phyloP scores from a whole-genome alignment of 257 asterid species.

The Penstemon eatonii region DNA sequence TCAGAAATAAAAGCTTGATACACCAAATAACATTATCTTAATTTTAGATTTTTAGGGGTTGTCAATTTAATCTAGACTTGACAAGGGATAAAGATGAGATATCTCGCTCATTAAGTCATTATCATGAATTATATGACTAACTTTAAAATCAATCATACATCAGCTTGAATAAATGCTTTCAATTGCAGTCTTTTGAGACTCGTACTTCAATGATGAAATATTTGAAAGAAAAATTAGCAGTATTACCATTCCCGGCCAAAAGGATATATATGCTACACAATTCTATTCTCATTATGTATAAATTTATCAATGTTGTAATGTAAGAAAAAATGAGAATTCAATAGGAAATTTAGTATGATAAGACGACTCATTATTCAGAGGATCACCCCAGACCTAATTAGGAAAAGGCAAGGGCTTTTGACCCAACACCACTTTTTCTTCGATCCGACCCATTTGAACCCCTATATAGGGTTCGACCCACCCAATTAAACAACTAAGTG shows the following conservation, averaged over 20 bases:
- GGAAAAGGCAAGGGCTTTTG: too few species aligned
- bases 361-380: not conserved
- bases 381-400: too few species aligned
- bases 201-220: conserved; percentile 25
- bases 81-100: not conserved
- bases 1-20: not conserved
- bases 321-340: not conserved
- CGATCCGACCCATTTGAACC: too few species aligned
- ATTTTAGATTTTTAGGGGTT: not conserved
- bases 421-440: too few species aligned
- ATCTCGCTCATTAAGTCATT: not conserved
- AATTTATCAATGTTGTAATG: too few species aligned
- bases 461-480: too few species aligned
- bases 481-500: too few species aligned
- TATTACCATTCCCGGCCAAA: not conserved
- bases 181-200: conserved; percentile 29
- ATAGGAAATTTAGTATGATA: not conserved
- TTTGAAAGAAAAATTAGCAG: conserved; percentile 18
- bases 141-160: conserved; percentile 24
- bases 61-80: not conserved
- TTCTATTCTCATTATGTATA: not conserved
- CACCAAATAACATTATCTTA: not conserved
- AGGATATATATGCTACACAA: not conserved
- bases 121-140: conserved; percentile 32
- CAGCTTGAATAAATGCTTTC: conserved; percentile 26